Conservation (phyloP, 2,329 filamentous ascomycete species). For the Aspergillus sp. region DNA sequence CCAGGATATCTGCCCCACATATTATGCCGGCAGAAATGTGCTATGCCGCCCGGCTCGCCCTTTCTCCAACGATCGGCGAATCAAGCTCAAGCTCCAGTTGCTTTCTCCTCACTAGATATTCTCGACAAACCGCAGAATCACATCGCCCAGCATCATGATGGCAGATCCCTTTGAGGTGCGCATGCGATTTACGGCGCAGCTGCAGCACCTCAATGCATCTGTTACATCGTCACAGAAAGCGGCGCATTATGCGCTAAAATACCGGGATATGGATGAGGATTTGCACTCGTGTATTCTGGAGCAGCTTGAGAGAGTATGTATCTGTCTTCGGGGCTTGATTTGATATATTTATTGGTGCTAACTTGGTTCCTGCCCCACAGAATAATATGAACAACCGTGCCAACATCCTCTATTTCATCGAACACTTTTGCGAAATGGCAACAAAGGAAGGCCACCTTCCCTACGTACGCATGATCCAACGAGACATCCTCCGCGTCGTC, state of each 20-base stretch:
- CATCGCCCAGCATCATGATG: constrained; percentile 53
- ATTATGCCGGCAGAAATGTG: constrained; percentile 29
- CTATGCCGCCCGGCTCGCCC: constrained; percentile 23
- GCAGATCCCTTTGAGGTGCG: constrained; percentile 96
- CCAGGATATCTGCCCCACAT: constrained; percentile 16
- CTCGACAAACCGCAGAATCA: not conserved
- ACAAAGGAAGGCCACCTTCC: constrained; percentile 74
- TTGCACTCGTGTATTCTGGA: constrained; percentile 96
- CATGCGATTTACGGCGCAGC: constrained; percentile 90
- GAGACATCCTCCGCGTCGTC: constrained; percentile 88
- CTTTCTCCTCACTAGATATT: no score
- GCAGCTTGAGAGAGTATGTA: constrained; percentile 78
- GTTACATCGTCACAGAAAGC: constrained; percentile 89
- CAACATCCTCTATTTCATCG: constrained; percentile 99
- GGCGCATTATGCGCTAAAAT: constrained; percentile 91
- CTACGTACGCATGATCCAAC: constrained; percentile 92
- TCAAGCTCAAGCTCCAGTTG: not conserved
- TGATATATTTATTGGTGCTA: not conserved
- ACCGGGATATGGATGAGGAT: constrained; percentile 94
- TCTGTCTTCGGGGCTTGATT: not conserved
- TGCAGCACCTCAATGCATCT: constrained; percentile 89
- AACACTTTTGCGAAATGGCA: constrained; percentile 88
- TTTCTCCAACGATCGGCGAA: not conserved
- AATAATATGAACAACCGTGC: constrained; percentile 96
- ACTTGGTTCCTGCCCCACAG: constrained; percentile 43